A percentile compares a stretch with the other conserved stretches of the same genome.
These are phyloP conservation scores for Collybiopsis confluens DNA, from an alignment of 768 basidiomycete species.

Conservation along the genomic window DNA sequence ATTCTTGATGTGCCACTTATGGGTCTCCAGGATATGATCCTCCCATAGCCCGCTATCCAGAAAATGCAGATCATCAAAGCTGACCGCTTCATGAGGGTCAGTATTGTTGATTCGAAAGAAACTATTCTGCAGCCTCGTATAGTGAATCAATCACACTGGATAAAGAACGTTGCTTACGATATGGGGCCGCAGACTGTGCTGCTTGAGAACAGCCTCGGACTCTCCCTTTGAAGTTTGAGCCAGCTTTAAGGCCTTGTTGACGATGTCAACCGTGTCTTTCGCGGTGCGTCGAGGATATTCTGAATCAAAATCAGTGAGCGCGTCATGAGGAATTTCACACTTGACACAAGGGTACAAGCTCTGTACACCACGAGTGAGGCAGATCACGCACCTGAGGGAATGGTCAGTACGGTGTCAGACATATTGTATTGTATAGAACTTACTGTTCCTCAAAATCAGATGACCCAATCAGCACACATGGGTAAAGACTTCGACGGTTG, in stretches of 20 bases:
- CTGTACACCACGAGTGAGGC: background rate
- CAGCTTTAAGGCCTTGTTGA: background rate
- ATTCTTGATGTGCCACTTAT: background rate
- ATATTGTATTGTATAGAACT: background rate
- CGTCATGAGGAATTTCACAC: background rate
- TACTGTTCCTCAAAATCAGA: background rate
- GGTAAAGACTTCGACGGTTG: slow-evolving; percentile 6
- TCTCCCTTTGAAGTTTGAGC: background rate
- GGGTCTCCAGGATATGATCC: background rate
- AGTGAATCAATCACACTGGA: background rate
- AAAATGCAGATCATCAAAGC: background rate
- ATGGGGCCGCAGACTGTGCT: background rate
- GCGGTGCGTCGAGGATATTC: background rate
- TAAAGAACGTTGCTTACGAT: background rate
- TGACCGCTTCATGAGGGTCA: background rate
- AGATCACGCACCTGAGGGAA: background rate
- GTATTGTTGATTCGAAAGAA: background rate
- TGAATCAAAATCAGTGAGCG: background rate
- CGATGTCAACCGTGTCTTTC: background rate
- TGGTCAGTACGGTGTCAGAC: background rate
- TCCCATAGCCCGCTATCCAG: background rate
- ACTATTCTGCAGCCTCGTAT: background rate
- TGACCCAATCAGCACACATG: background rate
- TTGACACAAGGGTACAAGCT: background rate
- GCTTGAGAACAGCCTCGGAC: background rate